Conservation (phyloP, 139 green algal genomes). For the Chlamydomonas incerta region DNA sequence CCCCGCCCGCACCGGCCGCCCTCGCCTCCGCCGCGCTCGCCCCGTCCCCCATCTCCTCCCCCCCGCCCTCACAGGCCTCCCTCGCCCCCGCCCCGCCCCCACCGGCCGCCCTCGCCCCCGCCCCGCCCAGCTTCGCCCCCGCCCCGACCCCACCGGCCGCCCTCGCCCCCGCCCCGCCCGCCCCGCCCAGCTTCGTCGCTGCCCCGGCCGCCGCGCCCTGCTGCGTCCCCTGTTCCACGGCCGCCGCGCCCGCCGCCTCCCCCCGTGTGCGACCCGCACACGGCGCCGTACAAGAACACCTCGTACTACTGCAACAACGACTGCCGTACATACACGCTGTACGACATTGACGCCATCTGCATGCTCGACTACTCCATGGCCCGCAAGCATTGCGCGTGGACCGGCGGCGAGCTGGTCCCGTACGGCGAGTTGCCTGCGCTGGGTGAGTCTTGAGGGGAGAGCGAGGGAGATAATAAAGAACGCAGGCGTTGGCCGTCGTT, state of each 20-base stretch:
- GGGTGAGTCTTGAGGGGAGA: no score
- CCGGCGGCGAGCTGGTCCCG: slow-evolving; percentile 6
- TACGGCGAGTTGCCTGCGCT: no score
- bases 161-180: neutral
- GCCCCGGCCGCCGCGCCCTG: no score
- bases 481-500: no score
- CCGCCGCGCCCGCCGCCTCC: neutral
- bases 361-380: neutral
- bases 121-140: neutral
- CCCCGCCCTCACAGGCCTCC: no score
- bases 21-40: neutral
- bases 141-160: neutral
- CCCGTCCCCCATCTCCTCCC: no score
- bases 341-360: slow-evolving; percentile 20
- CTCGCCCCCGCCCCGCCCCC: neutral
- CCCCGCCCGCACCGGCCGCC: neutral
- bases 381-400: neutral
- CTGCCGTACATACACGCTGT: slow-evolving; percentile 8
- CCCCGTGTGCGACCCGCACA: neutral
- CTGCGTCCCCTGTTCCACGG: neutral
- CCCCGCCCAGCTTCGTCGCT: no score
- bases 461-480: no score
- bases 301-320: neutral
- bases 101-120: no score
- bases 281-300: neutral